Base-by-base conservation (phyloP, 768 basidiomycete species). In the Leccinum aurantiacum region DNA sequence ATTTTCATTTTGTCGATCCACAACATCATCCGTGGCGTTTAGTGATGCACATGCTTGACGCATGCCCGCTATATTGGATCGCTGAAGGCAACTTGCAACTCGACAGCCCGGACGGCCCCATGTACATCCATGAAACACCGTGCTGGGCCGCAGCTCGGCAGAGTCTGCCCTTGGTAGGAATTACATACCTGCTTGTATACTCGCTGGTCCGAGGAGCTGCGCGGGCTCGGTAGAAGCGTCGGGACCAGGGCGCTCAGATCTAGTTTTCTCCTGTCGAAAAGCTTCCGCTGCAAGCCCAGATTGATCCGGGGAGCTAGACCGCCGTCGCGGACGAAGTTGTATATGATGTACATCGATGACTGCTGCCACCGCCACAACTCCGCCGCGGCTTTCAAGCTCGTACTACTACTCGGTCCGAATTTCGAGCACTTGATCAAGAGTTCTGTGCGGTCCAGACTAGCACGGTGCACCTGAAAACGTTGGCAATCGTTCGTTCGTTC, bases 401-500 rank as follows among this genome's bases (percentile, higher is more conserved):
- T 10, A 17, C 17, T 15, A 41, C 6, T 8, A 81, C 61, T 75
- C 82, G 15, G 53, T 64, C 6, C 82, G 86, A 0, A 65, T 65
- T 15, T 82, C 82, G 11, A 84, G 82, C 60, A 68, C 75, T 1
- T 77, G 84, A 62, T 24, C 62, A 33, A 33, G 33, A 33, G 33
- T 33, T 33, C 33, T 33, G 31, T 35, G 33, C 33, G 38, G 9
- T 19, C 41, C 41, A 44, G n/a, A n/a, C 41, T 41, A 8, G 41
- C n/a, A 9, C 27, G 8, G 81, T 2, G 83, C 78, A 1, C 74
- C 80, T 1, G 76, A 77, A n/a, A 86, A 89, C 60, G 72, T 87
- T 33, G 77, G 75, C 1, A 71, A 66, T 76, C 0, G 57, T 67
- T 29, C 84, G 81, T 1, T 88, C 60, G 85, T 84, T 33, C 11